Conservation (phyloP, 306 rosid genomes). For the Citrullus amarus region DNA sequence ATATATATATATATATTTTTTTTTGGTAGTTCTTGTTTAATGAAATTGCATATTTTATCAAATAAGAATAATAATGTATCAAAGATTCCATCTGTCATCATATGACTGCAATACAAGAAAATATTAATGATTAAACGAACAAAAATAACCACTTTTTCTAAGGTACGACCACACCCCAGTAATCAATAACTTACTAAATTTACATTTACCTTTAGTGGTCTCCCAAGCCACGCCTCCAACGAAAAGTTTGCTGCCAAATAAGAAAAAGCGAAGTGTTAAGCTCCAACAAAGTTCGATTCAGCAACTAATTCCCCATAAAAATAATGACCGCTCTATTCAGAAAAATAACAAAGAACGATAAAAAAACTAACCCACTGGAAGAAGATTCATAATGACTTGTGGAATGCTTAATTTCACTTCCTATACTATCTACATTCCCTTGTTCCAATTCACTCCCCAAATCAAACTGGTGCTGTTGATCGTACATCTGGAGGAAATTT, state of each 20-base stretch:
- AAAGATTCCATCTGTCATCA: neutral
- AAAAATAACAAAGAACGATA: neutral
- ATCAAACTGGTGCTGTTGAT: slow-evolving; percentile 11
- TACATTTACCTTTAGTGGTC: slow-evolving; percentile 45
- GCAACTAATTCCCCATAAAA: neutral
- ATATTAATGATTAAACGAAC: neutral
- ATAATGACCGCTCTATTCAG: neutral
- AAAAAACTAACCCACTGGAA: slow-evolving; percentile 37
- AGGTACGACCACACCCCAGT: neutral
- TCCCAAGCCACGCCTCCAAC: slow-evolving; percentile 67
- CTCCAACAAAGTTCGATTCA: neutral
- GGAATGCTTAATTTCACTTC: slow-evolving; percentile 17
- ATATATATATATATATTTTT: neutral
- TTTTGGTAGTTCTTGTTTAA: neutral
- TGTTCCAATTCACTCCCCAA: slow-evolving; percentile 5
- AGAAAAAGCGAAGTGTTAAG: neutral
- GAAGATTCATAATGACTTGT: slow-evolving; percentile 23
- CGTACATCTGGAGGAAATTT: neutral
- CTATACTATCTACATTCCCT: slow-evolving; percentile 6
- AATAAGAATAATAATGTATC: neutral
- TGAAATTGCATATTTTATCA: neutral
- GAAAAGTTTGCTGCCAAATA: slow-evolving; percentile 39
- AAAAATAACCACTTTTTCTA: neutral
- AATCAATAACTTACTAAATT: slow-evolving; percentile 2
- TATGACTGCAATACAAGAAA: neutral